Evolutionary conservation across 2,329 filamentous ascomycete genomes (phyloP), one percentile per base, ranked within the genome.

Genomic region (Lomentospora prolificans): DNA sequence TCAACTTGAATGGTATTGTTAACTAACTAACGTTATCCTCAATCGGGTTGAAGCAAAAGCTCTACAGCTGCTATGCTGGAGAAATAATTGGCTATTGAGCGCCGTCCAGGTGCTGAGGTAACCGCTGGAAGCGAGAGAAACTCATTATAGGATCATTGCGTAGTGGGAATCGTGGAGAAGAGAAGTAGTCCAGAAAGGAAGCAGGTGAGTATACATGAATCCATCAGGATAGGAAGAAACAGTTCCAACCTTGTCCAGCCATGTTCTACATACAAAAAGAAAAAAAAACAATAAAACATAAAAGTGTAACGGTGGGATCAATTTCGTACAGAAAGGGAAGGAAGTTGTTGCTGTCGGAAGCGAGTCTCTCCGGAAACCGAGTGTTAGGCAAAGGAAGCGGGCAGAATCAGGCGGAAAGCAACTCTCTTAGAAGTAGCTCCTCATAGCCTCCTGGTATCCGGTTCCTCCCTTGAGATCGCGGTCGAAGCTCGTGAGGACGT

Each of bases 371-470:
- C n/a, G n/a, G n/a, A n/a, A n/a, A n/a, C n/a, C n/a, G n/a, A n/a
- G 30, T 33, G 30, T 12, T 12, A 19, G 44, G 10, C 19, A 19
- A 19, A 9, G 17, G 22, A 10, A 12, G 7, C 6, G 33, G 28
- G 36, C 12, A 51, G 7, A 14, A 30, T 28, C 22, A 51, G 7
- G 30, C 12, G 9, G 25, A n/a, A 9, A 5, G 4, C 4, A 41
- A 41, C 36, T n/a, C 36, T 41, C 12, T 57, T 69, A 85, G 57
- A 80, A 85, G 62, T 94, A 94, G 64, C 85, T 88, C 61, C 86
- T 78, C 89, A 94, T 92, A 0, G 88, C 89, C 66, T 94, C 89
- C 61, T 87, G 75, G 62, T 89, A 95, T 0, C 89, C 89, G 0
- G 80, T 77, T 0, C 89, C 89, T 4, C 90, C 90, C 66, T 86